Evolutionary conservation across 2,329 filamentous ascomycete species (phyloP), one percentile per base, ranked within the genome.

Genomic region (Neodidymelliopsis sp.): DNA sequence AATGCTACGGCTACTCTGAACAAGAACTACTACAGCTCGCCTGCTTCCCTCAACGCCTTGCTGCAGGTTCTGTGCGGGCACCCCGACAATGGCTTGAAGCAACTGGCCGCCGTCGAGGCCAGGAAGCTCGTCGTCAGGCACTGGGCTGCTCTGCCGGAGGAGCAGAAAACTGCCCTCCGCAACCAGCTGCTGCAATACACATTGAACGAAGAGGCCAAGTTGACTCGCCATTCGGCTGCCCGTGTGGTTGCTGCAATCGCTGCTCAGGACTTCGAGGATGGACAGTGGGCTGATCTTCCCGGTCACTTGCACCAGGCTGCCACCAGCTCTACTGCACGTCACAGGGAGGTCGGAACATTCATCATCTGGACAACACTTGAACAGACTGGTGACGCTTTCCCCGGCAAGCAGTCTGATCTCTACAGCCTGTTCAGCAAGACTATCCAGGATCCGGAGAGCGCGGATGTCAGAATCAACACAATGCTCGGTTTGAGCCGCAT

Each of bases 401-500:
- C 85, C 64, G 89, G 92, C 66, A 89, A 94, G 75, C 84, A 91
- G 63, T 75, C 81, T 50, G 86, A 90, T 69, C 84, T 97, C 52
- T 90, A 97, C 66, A 81, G 83, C 65, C 81, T 97, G 19, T 96
- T 97, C 77, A 81, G 81, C 74, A 87, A 87, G 73, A 95, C 92
- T 36, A 94, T 99, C 66, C 86, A 89, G 66, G 94, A 97, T 69
- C 86, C 90, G 1, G 87, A 95, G 75, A 97, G 91, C 73, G 84
- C 89, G 54, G 91, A 97, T 72, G 94, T 99, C 48, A 88, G 92
- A 65, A 86, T 96, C 77, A 97, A 97, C 80, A 95, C 94, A 23
- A 87, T 97, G 76, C 84, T 96, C 67, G 91, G 91, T 53, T 83
- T 97, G 53, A 91, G 92, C 66, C 89, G 91, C 67, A 82, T 96